Base-by-base conservation (phyloP, 495 filamentous ascomycete species). In the Aspergillus nidulans region DNA sequence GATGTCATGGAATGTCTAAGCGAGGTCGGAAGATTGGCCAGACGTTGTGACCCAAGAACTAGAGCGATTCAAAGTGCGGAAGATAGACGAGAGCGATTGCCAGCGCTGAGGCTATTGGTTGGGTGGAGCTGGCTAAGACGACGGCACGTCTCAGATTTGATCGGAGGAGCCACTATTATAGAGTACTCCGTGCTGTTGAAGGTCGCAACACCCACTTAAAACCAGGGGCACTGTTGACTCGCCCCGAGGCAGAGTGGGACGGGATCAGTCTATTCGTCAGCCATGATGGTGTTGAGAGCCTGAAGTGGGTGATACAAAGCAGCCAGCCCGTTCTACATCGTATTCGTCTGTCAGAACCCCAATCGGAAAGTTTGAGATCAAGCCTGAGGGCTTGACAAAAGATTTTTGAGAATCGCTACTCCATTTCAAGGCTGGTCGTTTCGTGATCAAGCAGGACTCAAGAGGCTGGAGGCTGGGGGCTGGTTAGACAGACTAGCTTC, bases 71-170 rank as follows among this genome's bases (percentile, higher is more conserved):
- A 55, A 60, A 47, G 20, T 20, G 32, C 42, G 47, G 47, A 53
- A 32, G 38, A 42, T 36, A 10, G 42, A 32, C 28, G 12, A 54
- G 16, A 21, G 25, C n/a, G 12, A 32, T 26, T n/a, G 41, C 38
- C 38, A 10, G 48, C 5, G 32, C 34, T 24, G 21, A 43, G 23
- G 20, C 43, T 24, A 58, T 53, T 49, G 54, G 53, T 19, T 47
- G 23, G 24, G 53, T 51, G 52, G 51, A 53, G 57, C 18, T 24
- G 34, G 46, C 54, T 49, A 57, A 61, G 52, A 32, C 39, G 24
- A 56, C 55, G 49, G 63, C 39, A 52, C 30, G 63, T 66, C 63
- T 66, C 63, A 66, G 38, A 25, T 59, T 24, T 62, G 54, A 59
- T 48, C 47, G 30, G 30, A 56, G 36, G 45, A 28, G 36, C 15